Evolutionary conservation across 163 green algal genomes (phyloP).

Genomic region (Botryococcus braunii): DNA sequence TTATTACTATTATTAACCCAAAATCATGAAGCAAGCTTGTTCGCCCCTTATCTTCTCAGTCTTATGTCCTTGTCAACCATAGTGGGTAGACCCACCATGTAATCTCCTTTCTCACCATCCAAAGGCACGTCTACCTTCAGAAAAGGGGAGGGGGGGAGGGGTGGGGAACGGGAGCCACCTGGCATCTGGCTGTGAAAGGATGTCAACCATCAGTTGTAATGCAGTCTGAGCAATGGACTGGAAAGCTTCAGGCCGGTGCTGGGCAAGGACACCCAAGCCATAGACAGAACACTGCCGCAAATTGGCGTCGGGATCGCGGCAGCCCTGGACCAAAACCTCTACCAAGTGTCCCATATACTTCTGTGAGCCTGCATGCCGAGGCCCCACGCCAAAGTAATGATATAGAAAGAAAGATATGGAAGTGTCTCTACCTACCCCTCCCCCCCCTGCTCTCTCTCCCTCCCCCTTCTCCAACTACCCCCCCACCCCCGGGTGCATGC

Average conservation of each 20-base stretch:
- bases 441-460: too few species aligned
- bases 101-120: neutral
- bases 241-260: conserved; percentile 38
- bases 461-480: too few species aligned
- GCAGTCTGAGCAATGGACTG: conserved; percentile 25
- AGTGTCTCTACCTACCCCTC: neutral
- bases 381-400: neutral
- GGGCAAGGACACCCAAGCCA: conserved; percentile 65
- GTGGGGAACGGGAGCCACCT: conserved; percentile 6
- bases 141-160: neutral
- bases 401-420: neutral
- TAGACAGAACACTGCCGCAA: conserved; percentile 81
- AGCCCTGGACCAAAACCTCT: conserved; percentile 60
- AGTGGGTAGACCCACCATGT: neutral
- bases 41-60: neutral
- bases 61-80: neutral
- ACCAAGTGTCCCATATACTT: conserved; percentile 62
- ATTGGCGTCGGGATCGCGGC: conserved; percentile 37
- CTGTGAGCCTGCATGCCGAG: conserved; percentile 22
- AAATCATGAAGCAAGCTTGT: neutral
- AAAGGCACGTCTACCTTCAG: neutral
- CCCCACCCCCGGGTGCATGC: too few species aligned
- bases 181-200: conserved; percentile 46
- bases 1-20: too few species aligned
- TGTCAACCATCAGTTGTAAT: conserved; percentile 33